Percentiles rank a stretch among this genome's conserved stretches.
Conservation (phyloP, 2,329 filamentous ascomycete species). For the Xylaria sp. region DNA sequence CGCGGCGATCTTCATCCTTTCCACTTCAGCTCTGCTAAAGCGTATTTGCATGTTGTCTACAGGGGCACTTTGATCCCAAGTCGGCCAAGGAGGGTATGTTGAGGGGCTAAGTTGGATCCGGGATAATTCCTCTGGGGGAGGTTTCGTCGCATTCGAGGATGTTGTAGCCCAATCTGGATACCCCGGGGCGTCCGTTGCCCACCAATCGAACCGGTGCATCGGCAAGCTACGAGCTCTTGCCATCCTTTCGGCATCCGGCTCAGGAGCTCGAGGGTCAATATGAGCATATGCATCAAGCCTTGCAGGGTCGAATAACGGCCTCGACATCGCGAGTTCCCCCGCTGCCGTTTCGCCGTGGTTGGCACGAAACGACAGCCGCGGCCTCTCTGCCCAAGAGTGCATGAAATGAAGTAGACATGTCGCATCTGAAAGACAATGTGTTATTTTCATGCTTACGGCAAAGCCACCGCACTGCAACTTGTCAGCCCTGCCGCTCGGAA, state of each 20-base stretch:
- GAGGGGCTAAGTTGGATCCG: conserved; percentile 46
- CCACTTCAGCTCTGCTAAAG: conserved; percentile 52
- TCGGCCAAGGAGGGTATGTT: conserved; percentile 54
- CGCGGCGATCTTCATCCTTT: conserved; percentile 48
- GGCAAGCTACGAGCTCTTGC: conserved; percentile 53
- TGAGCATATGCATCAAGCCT: conserved; percentile 53
- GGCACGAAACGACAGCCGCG: conserved; percentile 36
- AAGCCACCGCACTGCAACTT: conserved; percentile 55
- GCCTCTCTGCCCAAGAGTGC: conserved; percentile 54
- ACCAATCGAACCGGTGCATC: conserved; percentile 61
- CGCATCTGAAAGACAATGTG: conserved; percentile 60
- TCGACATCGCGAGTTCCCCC: neutral
- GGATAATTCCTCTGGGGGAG: conserved; percentile 40
- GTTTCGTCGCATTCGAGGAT: conserved; percentile 46
- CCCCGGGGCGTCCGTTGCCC: conserved; percentile 50
- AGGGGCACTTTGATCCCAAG: conserved; percentile 54
- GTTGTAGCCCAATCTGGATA: conserved; percentile 47
- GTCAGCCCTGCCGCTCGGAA: conserved; percentile 1
- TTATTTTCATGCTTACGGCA: conserved; percentile 55
- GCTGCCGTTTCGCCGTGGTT: neutral
- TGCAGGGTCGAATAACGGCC: conserved; percentile 53
- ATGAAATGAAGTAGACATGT: conserved; percentile 57
- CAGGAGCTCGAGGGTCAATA: conserved; percentile 39
- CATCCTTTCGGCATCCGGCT: conserved; percentile 46
- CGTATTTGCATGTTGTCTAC: conserved; percentile 53